phyloP scores from a whole-genome alignment of 1,284 basidiomycete genomes.

The Gymnopus androsaceus region DNA sequence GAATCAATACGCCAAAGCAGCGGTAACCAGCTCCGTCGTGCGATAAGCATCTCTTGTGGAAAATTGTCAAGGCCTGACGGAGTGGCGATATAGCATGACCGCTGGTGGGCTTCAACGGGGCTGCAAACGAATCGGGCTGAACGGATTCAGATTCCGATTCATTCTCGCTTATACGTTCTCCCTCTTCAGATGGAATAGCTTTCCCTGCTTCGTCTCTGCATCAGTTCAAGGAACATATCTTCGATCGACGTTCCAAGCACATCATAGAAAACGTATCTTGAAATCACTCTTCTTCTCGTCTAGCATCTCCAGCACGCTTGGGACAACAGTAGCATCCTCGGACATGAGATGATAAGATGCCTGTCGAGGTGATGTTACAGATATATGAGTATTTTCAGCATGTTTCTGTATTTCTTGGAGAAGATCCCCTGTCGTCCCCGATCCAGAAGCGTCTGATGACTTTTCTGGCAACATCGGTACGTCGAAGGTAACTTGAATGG shows the following conservation, averaged over 20 bases:
- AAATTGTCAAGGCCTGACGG: conserved; percentile 67
- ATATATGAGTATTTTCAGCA: conserved; percentile 48
- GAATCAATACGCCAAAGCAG: conserved; percentile 62
- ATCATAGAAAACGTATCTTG: conserved; percentile 57
- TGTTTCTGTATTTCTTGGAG: conserved; percentile 45
- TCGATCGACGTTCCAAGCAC: conserved; percentile 76
- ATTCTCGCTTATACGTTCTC: conserved; percentile 1
- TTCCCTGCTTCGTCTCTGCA: conserved; percentile 34
- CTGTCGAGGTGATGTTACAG: conserved; percentile 41
- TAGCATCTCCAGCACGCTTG: conserved; percentile 56
- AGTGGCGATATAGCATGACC: conserved; percentile 54
- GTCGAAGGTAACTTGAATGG: conserved; percentile 53
- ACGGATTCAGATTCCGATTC: conserved; percentile 8
- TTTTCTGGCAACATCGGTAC: conserved; percentile 27
- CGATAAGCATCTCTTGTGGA: conserved; percentile 72
- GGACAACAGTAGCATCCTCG: conserved; percentile 55
- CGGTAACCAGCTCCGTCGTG: conserved; percentile 68
- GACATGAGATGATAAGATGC: conserved; percentile 58
- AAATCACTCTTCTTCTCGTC: conserved; percentile 43
- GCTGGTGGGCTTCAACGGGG: conserved; percentile 44
- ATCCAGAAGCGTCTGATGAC: neutral
- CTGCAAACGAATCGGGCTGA: neutral
- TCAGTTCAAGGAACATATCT: conserved; percentile 77
- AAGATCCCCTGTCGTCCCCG: conserved; percentile 32
- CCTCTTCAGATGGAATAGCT: neutral